A percentile compares a stretch with the other conserved stretches of the same genome.
Evolutionary conservation across 2,329 filamentous ascomycete species (phyloP).

Genomic region (Mollisiaceae sp.): DNA sequence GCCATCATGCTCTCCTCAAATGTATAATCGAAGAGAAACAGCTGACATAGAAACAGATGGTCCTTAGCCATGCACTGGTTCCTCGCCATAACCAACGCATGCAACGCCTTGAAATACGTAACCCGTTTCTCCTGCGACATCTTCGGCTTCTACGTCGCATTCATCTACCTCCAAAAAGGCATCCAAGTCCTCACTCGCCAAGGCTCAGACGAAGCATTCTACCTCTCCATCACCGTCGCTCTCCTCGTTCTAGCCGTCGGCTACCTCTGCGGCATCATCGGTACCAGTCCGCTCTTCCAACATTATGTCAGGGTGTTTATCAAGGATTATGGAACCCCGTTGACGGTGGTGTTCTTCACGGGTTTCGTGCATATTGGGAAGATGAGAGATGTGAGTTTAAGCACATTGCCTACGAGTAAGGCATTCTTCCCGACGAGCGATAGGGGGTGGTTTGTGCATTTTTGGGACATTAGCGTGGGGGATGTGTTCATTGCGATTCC

Average conservation of each 20-base stretch:
- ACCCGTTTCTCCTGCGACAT: conserved; percentile 93
- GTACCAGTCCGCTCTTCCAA: conserved; percentile 73
- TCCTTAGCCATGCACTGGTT: conserved; percentile 84
- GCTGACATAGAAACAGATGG: conserved; percentile 60
- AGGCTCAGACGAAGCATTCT: conserved; percentile 69
- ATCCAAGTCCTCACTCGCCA: conserved; percentile 83
- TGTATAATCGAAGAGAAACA: no score
- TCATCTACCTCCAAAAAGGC: conserved; percentile 90
- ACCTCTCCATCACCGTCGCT: conserved; percentile 77
- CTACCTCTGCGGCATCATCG: conserved; percentile 75
- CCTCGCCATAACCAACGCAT: conserved; percentile 82
- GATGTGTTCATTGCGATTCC: conserved; percentile 87
- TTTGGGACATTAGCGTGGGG: conserved; percentile 76
- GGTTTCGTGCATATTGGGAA: conserved; percentile 87
- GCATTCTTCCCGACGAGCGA: conserved; percentile 80
- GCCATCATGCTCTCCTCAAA: no score
- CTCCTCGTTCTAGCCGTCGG: conserved; percentile 79
- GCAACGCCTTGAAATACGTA: conserved; percentile 87
- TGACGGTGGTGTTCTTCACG: conserved; percentile 86
- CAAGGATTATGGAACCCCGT: conserved; percentile 86
- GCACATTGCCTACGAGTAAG: conserved; percentile 74
- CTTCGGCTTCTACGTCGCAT: conserved; percentile 92
- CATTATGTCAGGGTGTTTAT: conserved; percentile 80
- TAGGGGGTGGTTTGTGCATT: conserved; percentile 77
- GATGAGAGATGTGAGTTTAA: conserved; percentile 73